A percentile compares a stretch with the other conserved stretches of the same genome.
Evolutionary conservation across 805 yeast species (phyloP).

Genomic region (Nakazawaea anatomiae): DNA sequence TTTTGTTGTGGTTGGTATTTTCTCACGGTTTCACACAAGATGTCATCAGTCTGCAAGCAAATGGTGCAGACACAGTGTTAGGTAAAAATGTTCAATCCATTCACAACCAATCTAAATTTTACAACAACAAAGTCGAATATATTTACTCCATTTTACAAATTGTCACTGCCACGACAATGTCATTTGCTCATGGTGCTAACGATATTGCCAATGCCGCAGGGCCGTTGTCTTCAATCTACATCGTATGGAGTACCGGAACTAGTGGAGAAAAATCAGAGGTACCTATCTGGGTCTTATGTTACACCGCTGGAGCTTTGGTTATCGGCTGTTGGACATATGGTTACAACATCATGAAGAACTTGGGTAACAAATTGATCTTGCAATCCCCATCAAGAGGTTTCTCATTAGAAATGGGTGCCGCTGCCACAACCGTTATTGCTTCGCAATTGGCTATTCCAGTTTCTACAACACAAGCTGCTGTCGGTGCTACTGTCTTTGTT

Average conservation of each 20-base stretch:
- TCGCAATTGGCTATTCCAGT: slow-evolving; percentile 67
- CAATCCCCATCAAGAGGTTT: slow-evolving; percentile 80
- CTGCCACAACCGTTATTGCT: slow-evolving; percentile 69
- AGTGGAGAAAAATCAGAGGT: slow-evolving; percentile 45
- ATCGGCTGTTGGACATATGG: slow-evolving; percentile 70
- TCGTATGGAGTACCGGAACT: slow-evolving; percentile 50
- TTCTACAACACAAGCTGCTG: slow-evolving; percentile 75
- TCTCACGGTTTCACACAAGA: slow-evolving; percentile 63
- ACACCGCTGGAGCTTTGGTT: slow-evolving; percentile 60
- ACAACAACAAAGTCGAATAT: slow-evolving; percentile 66
- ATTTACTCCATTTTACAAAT: slow-evolving; percentile 64
- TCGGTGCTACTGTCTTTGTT: slow-evolving; percentile 72
- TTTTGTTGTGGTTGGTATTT: slow-evolving; percentile 39
- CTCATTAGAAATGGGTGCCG: slow-evolving; percentile 73
- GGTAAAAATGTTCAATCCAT: slow-evolving; percentile 41
- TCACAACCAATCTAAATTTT: slow-evolving; percentile 56
- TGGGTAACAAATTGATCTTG: slow-evolving; percentile 69
- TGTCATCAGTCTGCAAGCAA: slow-evolving; percentile 45
- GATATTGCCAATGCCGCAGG: slow-evolving; percentile 78
- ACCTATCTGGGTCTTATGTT: slow-evolving; percentile 68
- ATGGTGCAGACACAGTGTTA: slow-evolving; percentile 28
- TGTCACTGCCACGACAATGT: slow-evolving; percentile 72
- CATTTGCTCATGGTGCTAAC: slow-evolving; percentile 79
- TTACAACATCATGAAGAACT: slow-evolving; percentile 60
- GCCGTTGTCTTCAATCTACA: slow-evolving; percentile 62